These are phyloP conservation scores for Udeniomyces megalosporus DNA, from an alignment of 768 basidiomycete genomes.

Conservation along the genomic window DNA sequence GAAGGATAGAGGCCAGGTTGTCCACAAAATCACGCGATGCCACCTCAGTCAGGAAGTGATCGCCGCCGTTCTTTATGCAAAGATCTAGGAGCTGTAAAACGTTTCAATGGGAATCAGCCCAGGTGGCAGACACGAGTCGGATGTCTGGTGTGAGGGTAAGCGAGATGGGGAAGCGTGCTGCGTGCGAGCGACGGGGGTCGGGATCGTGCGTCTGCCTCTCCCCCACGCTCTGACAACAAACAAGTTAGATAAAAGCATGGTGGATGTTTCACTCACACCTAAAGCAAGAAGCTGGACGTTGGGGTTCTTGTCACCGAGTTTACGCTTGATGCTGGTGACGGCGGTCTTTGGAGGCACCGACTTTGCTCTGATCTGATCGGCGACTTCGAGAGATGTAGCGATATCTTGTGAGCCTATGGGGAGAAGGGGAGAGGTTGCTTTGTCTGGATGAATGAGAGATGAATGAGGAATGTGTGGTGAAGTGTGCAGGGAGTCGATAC, in stretches of 20 bases:
- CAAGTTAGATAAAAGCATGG: neutral
- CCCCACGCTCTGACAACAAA: neutral
- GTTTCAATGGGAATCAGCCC: neutral
- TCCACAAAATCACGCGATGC: constrained; percentile 85
- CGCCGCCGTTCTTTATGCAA: constrained; percentile 94
- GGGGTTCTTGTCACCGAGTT: constrained; percentile 85
- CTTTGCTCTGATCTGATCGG: constrained; percentile 90
- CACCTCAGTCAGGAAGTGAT: constrained; percentile 68
- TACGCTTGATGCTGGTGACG: constrained; percentile 64
- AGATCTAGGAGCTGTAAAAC: constrained; percentile 58
- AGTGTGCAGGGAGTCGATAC: constrained; percentile 52
- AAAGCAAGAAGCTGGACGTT: constrained; percentile 85
- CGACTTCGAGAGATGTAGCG: constrained; percentile 75
- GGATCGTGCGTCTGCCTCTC: neutral
- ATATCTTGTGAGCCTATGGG: constrained; percentile 77
- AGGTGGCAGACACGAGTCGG: neutral
- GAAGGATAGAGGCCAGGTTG: constrained; percentile 76
- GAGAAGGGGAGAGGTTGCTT: constrained; percentile 79
- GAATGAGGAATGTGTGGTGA: constrained; percentile 34
- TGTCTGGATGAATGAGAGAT: constrained; percentile 41
- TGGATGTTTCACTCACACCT: constrained; percentile 40
- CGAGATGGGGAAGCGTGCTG: neutral
- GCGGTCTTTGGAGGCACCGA: constrained; percentile 68
- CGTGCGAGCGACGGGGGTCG: neutral
- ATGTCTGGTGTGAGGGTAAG: neutral